A percentile compares a stretch with the other conserved stretches of the same genome.
Conservation (phyloP, 352 stramenopile genomes). For the Thalassiosira livingstoniorum region DNA sequence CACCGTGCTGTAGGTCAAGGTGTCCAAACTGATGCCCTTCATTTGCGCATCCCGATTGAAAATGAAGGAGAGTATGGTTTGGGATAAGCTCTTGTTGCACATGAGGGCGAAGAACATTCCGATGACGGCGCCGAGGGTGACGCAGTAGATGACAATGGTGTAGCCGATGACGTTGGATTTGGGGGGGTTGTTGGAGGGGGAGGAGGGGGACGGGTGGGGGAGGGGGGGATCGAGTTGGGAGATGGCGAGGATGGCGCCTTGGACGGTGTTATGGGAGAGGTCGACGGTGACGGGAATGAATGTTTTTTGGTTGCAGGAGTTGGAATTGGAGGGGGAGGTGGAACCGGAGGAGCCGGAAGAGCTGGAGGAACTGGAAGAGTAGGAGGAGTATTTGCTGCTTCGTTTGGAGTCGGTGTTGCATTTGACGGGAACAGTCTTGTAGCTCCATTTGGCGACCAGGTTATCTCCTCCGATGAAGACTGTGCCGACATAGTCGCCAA, state of each 20-base stretch:
- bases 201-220: conserved; percentile 41
- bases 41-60: conserved; percentile 75
- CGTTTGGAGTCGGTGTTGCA: conserved; percentile 48
- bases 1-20: conserved; percentile 81
- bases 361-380: conserved; percentile 22
- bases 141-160: conserved; percentile 83
- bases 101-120: conserved; percentile 82
- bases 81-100: conserved; percentile 78
- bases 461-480: conserved; percentile 86
- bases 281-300: conserved; percentile 78
- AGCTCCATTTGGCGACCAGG: conserved; percentile 83
- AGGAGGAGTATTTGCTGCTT: conserved; percentile 19
- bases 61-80: conserved; percentile 70
- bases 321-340: conserved; percentile 22
- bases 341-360: conserved; percentile 32
- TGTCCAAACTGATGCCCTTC: conserved; percentile 86
- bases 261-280: conserved; percentile 71
- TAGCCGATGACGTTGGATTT: conserved; percentile 64
- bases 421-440: conserved; percentile 64
- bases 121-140: conserved; percentile 81
- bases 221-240: conserved; percentile 79
- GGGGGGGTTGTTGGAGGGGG: conserved; percentile 14
- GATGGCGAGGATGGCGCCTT: conserved; percentile 84
- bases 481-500: conserved; percentile 77
- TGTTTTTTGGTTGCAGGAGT: conserved; percentile 56